Evolutionary conservation across 1,139 yeast species (phyloP).

Genomic region (Hansenula anomala): DNA sequence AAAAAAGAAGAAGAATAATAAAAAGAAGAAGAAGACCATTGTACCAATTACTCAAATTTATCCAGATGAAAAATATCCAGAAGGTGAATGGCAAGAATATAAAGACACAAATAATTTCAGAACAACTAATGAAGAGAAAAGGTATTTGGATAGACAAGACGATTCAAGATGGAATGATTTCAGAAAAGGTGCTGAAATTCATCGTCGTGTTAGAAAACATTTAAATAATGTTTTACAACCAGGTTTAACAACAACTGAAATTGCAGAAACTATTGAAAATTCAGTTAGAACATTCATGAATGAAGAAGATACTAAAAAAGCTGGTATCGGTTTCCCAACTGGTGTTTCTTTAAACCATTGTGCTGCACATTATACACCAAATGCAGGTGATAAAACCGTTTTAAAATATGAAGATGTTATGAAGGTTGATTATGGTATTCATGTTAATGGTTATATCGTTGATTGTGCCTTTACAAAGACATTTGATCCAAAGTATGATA

Average conservation of each 20-base stretch:
- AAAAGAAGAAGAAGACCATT: constrained; percentile 42
- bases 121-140: constrained; percentile 79
- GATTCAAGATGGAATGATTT: constrained; percentile 74
- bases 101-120: constrained; percentile 72
- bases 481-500: constrained; percentile 80
- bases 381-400: constrained; percentile 84
- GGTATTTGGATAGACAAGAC: constrained; percentile 69
- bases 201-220: constrained; percentile 81
- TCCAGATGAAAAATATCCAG: constrained; percentile 77
- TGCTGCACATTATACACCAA: constrained; percentile 98
- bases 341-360: constrained; percentile 90
- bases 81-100: constrained; percentile 81
- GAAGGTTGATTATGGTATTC: constrained; percentile 98
- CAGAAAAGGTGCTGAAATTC: constrained; percentile 95
- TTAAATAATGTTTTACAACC: constrained; percentile 76
- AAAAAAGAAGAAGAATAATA: constrained; percentile 43
- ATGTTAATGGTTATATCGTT: constrained; percentile 90
- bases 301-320: constrained; percentile 41
- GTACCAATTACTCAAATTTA: constrained; percentile 63
- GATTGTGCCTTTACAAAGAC: constrained; percentile 95
- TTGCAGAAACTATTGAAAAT: constrained; percentile 87
- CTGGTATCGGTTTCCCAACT: constrained; percentile 97
- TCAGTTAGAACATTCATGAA: constrained; percentile 74
- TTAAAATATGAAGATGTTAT: constrained; percentile 83
- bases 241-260: constrained; percentile 87